Conservation (phyloP, 441 rosid genomes). For the Omphalea diandra region DNA sequence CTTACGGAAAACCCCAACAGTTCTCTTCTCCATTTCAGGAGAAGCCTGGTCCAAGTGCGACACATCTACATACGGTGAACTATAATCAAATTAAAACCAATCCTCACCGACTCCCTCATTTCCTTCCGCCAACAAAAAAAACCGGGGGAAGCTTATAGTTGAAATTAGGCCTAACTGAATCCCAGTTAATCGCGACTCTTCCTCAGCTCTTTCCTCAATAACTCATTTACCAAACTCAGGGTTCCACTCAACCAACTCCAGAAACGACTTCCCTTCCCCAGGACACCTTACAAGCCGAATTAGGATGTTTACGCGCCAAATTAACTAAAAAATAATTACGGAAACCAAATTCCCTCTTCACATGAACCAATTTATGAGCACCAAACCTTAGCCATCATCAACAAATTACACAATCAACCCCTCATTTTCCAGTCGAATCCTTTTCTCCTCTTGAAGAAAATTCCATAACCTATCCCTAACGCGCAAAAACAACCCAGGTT, state of each 20-base stretch:
- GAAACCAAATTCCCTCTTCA: conserved; percentile 82
- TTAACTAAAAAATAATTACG: conserved; percentile 65
- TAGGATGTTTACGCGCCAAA: conserved; percentile 58
- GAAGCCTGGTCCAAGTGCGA: conserved; percentile 70
- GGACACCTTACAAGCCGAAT: conserved; percentile 44
- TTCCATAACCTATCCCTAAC: conserved; percentile 47
- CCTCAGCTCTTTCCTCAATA: conserved; percentile 60
- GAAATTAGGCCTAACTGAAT: conserved; percentile 65
- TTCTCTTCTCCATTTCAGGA: conserved; percentile 83
- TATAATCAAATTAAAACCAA: no score
- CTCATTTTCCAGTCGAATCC: conserved; percentile 50
- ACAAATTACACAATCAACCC: conserved; percentile 58
- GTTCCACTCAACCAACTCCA: conserved; percentile 66
- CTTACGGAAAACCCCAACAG: conserved; percentile 75
- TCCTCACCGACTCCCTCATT: conserved; percentile 94
- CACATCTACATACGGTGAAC: conserved; percentile 69
- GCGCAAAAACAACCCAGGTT: conserved; percentile 53
- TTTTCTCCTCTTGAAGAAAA: conserved; percentile 63
- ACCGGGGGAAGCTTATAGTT: conserved; percentile 62
- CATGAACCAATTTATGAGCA: conserved; percentile 64
- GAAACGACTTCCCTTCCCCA: conserved; percentile 55
- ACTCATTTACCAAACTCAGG: conserved; percentile 55
- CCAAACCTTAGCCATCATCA: conserved; percentile 79
- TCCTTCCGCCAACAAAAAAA: conserved; percentile 68
- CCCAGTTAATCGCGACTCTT: conserved; percentile 48